Base-by-base conservation (phyloP, 2,329 filamentous ascomycete species). In the Hymenotorrendiella dingleyae region DNA sequence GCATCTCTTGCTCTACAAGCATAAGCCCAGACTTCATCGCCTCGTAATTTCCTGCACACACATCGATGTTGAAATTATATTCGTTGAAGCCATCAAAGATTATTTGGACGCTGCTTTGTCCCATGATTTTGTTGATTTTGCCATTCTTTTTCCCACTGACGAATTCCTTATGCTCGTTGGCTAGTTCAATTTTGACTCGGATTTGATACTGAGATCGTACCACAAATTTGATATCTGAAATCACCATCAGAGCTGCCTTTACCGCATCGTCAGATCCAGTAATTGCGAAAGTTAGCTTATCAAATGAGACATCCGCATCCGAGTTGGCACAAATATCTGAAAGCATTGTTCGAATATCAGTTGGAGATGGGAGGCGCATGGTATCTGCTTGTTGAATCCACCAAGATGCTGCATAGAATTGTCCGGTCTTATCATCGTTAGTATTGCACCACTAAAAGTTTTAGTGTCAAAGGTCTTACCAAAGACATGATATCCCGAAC, bases 71-170 rank as follows among this genome's bases (percentile, higher is more conserved):
- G 73, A 98, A 98, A 67, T 98, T 97, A 75, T 97, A 98, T 69
- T 98, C 93, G 65, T 96, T 95, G 72, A 97, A 98, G 50, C 89
- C 90, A 62, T 98, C 93, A 55, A 98, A 98, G 50, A 98, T 91
- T 60, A 98, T 97, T 67, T 98, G 93, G 10, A 98, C 93, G 57
- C 94, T 96, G 74, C 90, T 96, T 66, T 97, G 91, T 19, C 91
- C 93, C 93, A 98, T 98, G 60, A 98, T 98, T 74, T 98, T 98
- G 74, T 98, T 98, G 67, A 98, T 98, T 71, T 98, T 98, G 66
- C 93, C 93, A 58, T 98, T 98, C 73, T 98, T 98, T 74, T 98
- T 98, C 55, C 93, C 93, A 56, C 90, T 96, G 44, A 98, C 93
- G 62, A 98, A 98, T 62, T 98, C 93, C 67, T 98, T 98, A 72